Percentiles rank a stretch among this genome's conserved stretches.
These are phyloP conservation scores for Artemisia argyi DNA, from an alignment of 129 eudicot species.

Conservation along the genomic window DNA sequence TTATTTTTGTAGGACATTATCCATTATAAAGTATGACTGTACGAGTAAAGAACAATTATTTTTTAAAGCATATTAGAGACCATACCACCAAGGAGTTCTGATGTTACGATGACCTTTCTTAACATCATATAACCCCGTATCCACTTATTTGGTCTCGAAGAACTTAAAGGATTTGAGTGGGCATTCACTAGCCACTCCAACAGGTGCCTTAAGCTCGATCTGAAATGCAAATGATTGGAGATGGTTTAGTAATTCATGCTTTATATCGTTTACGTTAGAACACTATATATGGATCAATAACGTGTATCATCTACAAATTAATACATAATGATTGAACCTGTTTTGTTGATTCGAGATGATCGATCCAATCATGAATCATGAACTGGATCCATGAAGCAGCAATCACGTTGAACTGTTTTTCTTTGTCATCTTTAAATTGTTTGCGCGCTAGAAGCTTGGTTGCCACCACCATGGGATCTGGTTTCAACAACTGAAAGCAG, in stretches of 20 bases:
- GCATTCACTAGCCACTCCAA: constrained; percentile 51
- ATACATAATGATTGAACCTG: constrained; percentile 39
- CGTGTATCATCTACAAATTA: background rate
- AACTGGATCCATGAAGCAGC: constrained; percentile 78
- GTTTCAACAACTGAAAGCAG: constrained; percentile 42
- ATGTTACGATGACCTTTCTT: constrained; percentile 48
- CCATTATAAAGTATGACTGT: background rate
- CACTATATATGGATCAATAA: background rate
- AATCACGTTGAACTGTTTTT: constrained; percentile 63
- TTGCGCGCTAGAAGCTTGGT: constrained; percentile 63
- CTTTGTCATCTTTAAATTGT: constrained; percentile 43
- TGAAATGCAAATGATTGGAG: constrained; percentile 9
- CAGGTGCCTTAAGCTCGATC: constrained; percentile 58
- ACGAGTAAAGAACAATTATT: no score
- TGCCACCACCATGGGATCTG: constrained; percentile 72
- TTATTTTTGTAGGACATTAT: background rate
- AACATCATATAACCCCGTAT: constrained; percentile 41
- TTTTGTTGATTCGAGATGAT: constrained; percentile 56
- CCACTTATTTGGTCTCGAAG: constrained; percentile 44
- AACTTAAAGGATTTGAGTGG: constrained; percentile 65
- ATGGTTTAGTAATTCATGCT: background rate
- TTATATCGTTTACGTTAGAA: background rate
- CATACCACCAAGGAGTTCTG: constrained; percentile 78
- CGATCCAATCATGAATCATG: constrained; percentile 76
- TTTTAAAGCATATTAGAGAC: background rate